Base-by-base conservation (phyloP, 2,329 filamentous ascomycete species). In the Nakataea oryzae region DNA sequence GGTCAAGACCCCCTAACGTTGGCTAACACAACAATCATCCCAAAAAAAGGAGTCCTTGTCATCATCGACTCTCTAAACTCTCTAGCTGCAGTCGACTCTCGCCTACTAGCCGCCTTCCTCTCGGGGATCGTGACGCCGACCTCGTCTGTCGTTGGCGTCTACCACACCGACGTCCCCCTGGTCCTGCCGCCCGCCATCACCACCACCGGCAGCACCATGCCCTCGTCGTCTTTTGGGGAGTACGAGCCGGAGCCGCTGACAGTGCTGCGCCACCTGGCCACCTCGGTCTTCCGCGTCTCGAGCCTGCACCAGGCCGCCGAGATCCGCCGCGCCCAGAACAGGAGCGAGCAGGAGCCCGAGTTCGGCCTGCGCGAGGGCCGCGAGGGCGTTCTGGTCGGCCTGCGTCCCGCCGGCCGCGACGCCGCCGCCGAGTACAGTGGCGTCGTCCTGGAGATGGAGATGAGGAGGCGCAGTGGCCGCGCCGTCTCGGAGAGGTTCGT, bases 181-280 rank as follows among this genome's bases (percentile, higher is more conserved):
- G 68, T 77, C 61, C 74, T 81, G 74, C 73, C 71, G 32, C n/a
- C 26, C 27, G 29, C 58, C 28, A 27, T 28, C 7, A 27, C 57
- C 11, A 74, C 72, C 61, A 76, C 73, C 66, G n/a, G n/a, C n/a
- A n/a, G n/a, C n/a, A n/a, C n/a, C n/a, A n/a, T n/a, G n/a, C n/a
- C n/a, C n/a, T n/a, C n/a, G n/a, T n/a, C n/a, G n/a, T 3, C 30
- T 11, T 30, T 30, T 30, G 30, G 30, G 11, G 79, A 83, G 69
- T 86, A 90, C 74, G 77, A 83, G 24, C 91, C 92, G 0, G 76
- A 85, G 30, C 86, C 91, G 0, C 79, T 96, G 14, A 86, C 86
- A 1, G 77, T 92, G 0, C 79, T 97, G 27, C 84, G 82, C 57
- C 96, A 96, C 74, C 86, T 97, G 63, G 90, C 93, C n/a, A 99